These are phyloP conservation scores for Diplodia mutila DNA, from an alignment of 2,329 filamentous ascomycete species.

Conservation along the genomic window DNA sequence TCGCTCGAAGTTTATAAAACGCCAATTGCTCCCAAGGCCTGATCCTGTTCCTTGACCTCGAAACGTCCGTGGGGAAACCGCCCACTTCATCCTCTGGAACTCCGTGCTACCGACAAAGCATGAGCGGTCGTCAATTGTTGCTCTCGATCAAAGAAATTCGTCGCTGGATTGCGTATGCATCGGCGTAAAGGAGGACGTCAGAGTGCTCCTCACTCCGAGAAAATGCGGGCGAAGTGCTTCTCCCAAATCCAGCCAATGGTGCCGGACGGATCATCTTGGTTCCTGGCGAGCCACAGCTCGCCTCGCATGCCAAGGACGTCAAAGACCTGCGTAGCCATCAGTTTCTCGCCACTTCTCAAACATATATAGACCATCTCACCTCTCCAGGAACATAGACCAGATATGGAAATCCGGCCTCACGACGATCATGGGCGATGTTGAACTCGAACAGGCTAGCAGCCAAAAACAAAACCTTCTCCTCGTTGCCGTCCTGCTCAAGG, in stretches of 20 bases:
- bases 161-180: constrained; percentile 10
- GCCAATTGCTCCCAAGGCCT: constrained; percentile 22
- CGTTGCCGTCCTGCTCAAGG: constrained; percentile 44
- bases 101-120: constrained; percentile 23
- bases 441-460: constrained; percentile 96
- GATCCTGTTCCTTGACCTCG: constrained; percentile 2
- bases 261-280: constrained; percentile 83
- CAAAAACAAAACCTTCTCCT: constrained; percentile 79
- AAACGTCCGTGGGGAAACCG: constrained; percentile 9
- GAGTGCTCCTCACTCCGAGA: constrained; percentile 38
- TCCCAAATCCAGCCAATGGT: constrained; percentile 98
- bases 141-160: constrained; percentile 25
- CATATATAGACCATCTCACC: constrained; percentile 50
- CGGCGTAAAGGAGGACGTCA: constrained; percentile 18
- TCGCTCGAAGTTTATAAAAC: constrained; percentile 18
- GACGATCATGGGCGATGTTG: constrained; percentile 89
- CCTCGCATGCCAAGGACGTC: constrained; percentile 90
- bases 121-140: constrained; percentile 22
- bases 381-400: constrained; percentile 94
- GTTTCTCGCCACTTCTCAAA: background rate
- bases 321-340: constrained; percentile 43
- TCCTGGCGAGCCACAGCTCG: constrained; percentile 95
- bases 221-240: constrained; percentile 75
- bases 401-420: constrained; percentile 94
- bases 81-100: constrained; percentile 22